Evolutionary conservation across 441 rosid genomes (phyloP).

Genomic region (Corymbia citriodora): DNA sequence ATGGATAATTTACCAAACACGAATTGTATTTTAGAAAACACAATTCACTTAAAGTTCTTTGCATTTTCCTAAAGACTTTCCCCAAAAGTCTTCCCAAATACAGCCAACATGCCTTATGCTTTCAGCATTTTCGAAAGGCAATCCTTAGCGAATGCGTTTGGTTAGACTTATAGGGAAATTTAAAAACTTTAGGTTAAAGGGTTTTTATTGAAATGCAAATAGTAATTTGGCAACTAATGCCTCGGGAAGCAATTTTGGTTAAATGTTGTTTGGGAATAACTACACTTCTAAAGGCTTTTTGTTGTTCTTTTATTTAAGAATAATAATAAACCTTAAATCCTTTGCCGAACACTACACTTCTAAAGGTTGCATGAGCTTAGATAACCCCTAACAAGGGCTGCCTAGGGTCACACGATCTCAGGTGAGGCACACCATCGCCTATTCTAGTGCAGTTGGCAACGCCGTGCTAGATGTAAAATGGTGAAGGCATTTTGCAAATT

Average conservation of each 20-base stretch:
- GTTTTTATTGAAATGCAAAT: background rate
- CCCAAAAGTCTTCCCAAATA: too few relatives aligned
- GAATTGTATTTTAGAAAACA: too few relatives aligned
- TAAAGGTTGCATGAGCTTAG: accelerated
- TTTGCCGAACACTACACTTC: accelerated
- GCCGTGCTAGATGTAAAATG: background rate
- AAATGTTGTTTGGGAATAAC: background rate
- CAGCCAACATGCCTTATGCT: background rate
- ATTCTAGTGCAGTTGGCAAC: accelerated
- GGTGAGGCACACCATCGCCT: accelerated
- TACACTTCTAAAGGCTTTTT: too few relatives aligned
- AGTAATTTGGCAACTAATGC: background rate
- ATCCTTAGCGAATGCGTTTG: accelerated
- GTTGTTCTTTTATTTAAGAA: too few relatives aligned
- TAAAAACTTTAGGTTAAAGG: accelerated
- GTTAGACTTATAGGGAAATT: accelerated
- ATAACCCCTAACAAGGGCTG: accelerated
- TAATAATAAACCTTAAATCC: background rate
- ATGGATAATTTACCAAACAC: too few relatives aligned
- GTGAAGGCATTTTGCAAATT: background rate
- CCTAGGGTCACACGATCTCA: background rate
- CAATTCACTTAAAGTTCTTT: too few relatives aligned
- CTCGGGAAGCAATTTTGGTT: background rate
- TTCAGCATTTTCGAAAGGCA: accelerated
- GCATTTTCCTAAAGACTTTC: too few relatives aligned